Base-by-base conservation (phyloP, 2,329 filamentous ascomycete genomes). In the Talaromyces sp. region DNA sequence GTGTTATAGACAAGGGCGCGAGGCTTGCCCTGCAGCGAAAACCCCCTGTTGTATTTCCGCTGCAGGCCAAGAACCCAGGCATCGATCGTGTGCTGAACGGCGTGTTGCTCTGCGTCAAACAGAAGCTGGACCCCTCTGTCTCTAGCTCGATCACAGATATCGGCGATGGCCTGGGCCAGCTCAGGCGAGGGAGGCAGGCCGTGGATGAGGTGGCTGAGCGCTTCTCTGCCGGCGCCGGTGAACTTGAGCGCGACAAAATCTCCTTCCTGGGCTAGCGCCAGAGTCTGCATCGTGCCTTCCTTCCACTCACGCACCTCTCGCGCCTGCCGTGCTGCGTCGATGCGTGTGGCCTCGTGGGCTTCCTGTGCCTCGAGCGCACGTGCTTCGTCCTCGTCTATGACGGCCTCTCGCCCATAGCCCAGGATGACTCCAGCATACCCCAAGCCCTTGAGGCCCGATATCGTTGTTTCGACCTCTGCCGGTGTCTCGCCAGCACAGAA, bases 351-450 rank as follows among this genome's bases (percentile, higher is more conserved):
- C 17, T 32, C 53, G 28, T 53, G 51, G 8, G 25, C 42, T 7
- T 11, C 56, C n/a, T 49, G 36, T 25, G 17, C n/a, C 19, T n/a
- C 49, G n/a, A 17, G 64, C 61, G 19, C 62, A 42, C 27, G 58
- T 19, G 63, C 65, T 54, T 73, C 70, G 4, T 79, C 74, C 33
- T 86, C 83, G 17, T 82, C 81, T 36, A 91, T 79, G 15, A 93
- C 88, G 0, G 95, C 89, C 75, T 96, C 93, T 65, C 84, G 85
- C 2, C 91, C 92, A 69, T 96, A 96, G 57, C 90, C 88, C 54
- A 96, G 81, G 60, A 96, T 92, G 6, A 96, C 90, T 13, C 92
- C 93, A 27, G 84, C 85, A 71, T 91, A 96, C 1, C 93, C 93
- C 52, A 93, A 86, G 33, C 80, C 74, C 73, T 91, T 90, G 10